Base-by-base conservation (phyloP, 1,139 yeast species). In the Geotrichum fermentans region DNA sequence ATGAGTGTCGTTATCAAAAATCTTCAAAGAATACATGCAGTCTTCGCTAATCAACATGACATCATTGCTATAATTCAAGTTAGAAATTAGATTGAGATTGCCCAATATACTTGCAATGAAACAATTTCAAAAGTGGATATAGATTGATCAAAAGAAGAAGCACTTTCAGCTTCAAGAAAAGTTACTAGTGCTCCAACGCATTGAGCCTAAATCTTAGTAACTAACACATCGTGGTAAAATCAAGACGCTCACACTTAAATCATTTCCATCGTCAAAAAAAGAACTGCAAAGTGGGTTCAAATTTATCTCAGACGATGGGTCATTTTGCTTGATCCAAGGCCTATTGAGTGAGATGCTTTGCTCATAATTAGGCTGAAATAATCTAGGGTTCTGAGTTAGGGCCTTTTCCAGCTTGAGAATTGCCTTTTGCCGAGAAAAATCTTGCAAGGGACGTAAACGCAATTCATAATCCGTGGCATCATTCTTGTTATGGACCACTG, bases 11-110 rank as follows among this genome's bases (percentile, higher is more conserved):
- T 51, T 54, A 16, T 53, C 57, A 33, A 70, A 58, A 1, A 72
- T 60, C 37, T 61, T 61, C 4, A 72, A 52, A 0, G 74, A 61
- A 30, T 56, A 52, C 28, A 71, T 54, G 35, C 72, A 61, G 42
- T 70, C 71, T n/a, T 62, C 57, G 55, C 71, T 74, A 22, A 72
- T 50, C 29, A 62, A 56, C 66, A 71, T 59, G 13, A 46, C 26
- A 28, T 53, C 43, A 16, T 44, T 46, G 10, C 51, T 47, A 33
- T 16, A 21, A 26, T 16, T 38, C 22, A 36, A 41, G 40, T 10
- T 24, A 6, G 10, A 24, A 24, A 29, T 8, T 18, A 38, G 32
- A 28, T 7, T n/a, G 5, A 3, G 16, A 14, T 11, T 7, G 11
- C 7, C 14, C 16, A 13, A 37, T 16, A 17, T 7, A 39, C 50